Evolutionary conservation across 768 basidiomycete genomes (phyloP).

Genomic region (Mycena venus): DNA sequence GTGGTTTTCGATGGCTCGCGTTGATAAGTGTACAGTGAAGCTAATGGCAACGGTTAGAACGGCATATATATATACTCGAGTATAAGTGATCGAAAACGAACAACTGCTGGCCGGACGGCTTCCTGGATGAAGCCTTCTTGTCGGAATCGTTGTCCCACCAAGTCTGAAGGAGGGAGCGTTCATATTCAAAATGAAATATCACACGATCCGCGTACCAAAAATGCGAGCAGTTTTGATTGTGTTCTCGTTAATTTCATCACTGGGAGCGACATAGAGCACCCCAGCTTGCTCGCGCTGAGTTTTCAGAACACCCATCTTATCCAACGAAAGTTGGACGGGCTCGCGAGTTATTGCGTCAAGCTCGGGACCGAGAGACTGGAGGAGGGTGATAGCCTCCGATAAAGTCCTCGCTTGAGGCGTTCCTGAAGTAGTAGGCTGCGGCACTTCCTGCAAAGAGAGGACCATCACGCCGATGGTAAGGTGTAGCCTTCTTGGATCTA

Average conservation of each 20-base stretch:
- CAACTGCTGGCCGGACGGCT: slow-evolving; percentile 62
- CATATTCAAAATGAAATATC: no score
- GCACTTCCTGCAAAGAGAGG: slow-evolving; percentile 45
- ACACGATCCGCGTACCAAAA: background rate
- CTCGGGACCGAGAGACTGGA: slow-evolving; percentile 54
- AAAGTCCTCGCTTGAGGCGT: slow-evolving; percentile 45
- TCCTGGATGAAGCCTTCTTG: slow-evolving; percentile 32
- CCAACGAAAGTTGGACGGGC: slow-evolving; percentile 48
- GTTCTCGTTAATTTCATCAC: slow-evolving; percentile 44
- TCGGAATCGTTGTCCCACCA: slow-evolving; percentile 26
- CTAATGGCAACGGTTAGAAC: slow-evolving; percentile 37
- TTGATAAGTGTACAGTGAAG: slow-evolving; percentile 68
- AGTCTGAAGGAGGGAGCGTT: background rate
- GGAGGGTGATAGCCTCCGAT: slow-evolving; percentile 56
- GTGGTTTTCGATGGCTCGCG: slow-evolving; percentile 57
- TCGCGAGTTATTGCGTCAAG: slow-evolving; percentile 57
- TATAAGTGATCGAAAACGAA: slow-evolving; percentile 32
- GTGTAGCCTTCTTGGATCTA: slow-evolving; percentile 73
- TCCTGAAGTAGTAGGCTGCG: background rate
- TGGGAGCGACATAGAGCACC: slow-evolving; percentile 70
- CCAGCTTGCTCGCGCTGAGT: slow-evolving; percentile 55
- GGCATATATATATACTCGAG: background rate
- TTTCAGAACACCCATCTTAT: slow-evolving; percentile 63
- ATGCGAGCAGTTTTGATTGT: slow-evolving; percentile 23
- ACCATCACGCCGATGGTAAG: slow-evolving; percentile 83